phyloP scores from a whole-genome alignment of 257 asterid genomes.

The Anisodus acutangulus region DNA sequence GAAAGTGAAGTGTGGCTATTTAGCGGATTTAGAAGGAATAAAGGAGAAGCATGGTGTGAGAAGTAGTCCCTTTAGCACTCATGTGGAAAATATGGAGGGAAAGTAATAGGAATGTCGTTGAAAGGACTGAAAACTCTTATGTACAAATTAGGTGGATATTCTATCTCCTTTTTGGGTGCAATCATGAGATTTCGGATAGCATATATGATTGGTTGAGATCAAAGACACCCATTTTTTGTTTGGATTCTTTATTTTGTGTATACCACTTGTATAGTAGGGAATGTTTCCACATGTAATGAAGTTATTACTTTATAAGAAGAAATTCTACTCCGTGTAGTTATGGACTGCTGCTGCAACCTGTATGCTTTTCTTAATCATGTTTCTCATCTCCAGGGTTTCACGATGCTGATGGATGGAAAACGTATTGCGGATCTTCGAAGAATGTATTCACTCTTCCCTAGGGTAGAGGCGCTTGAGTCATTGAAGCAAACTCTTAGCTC shows the following conservation, averaged over 20 bases:
- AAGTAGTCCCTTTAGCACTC: not conserved
- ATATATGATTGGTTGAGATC: not conserved
- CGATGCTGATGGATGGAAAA: slow-evolving; percentile 82
- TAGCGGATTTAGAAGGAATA: slow-evolving; percentile 23
- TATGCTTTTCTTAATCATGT: slow-evolving; percentile 13
- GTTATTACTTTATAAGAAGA: not conserved
- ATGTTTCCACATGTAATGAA: not conserved
- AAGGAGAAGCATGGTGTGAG: not conserved
- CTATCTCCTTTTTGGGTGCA: slow-evolving; percentile 20
- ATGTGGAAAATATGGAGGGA: not conserved
- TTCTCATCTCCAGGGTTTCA: slow-evolving; percentile 67
- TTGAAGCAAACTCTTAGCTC: slow-evolving; percentile 78
- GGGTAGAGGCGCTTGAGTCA: slow-evolving; percentile 84
- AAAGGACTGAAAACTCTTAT: not conserved
- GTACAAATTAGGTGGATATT: not conserved
- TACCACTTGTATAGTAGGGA: not conserved
- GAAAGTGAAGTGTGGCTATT: not conserved
- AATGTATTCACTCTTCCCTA: slow-evolving; percentile 71
- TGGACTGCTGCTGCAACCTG: not conserved
- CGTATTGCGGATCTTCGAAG: slow-evolving; percentile 90
- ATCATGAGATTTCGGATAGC: slow-evolving; percentile 2
- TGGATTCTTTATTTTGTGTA: not conserved
- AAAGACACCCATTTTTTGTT: not conserved
- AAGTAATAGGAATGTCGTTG: not conserved
- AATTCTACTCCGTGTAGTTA: slow-evolving; percentile 10